These are phyloP conservation scores for Periconia digitata DNA, from an alignment of 2,329 filamentous ascomycete species.

Conservation along the genomic window DNA sequence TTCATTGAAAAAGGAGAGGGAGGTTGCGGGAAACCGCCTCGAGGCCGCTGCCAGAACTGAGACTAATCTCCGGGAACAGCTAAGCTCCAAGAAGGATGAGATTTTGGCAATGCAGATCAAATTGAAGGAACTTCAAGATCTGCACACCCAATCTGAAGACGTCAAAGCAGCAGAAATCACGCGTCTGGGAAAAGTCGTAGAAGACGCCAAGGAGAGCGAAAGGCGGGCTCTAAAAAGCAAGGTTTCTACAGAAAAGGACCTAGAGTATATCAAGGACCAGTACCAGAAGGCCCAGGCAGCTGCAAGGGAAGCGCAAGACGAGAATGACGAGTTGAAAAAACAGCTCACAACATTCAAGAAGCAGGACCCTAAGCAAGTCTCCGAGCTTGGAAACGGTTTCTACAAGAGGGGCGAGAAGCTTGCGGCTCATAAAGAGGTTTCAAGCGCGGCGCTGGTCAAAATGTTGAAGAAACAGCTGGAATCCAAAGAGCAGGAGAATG, in stretches of 20 bases:
- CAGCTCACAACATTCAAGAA: constrained; percentile 16
- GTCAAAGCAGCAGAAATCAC: constrained; percentile 25
- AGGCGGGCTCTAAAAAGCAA: constrained; percentile 34
- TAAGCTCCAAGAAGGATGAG: constrained; percentile 17
- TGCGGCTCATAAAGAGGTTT: constrained; percentile 9
- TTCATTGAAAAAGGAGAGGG: constrained; percentile 17
- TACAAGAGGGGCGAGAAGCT: constrained; percentile 15
- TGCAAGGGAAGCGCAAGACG: constrained; percentile 11
- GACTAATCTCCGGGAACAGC: constrained; percentile 20
- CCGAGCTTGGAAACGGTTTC: constrained; percentile 21
- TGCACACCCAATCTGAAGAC: constrained; percentile 23
- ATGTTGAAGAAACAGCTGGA: constrained; percentile 17
- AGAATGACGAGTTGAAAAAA: constrained; percentile 14
- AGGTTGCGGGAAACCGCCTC: constrained; percentile 16
- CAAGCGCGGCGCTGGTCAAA: constrained; percentile 10
- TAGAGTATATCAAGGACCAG: constrained; percentile 59
- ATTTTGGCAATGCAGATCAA: constrained; percentile 11
- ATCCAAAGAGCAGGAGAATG: constrained; percentile 26
- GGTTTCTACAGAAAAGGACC: constrained; percentile 44
- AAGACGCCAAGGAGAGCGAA: constrained; percentile 17
- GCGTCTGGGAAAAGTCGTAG: constrained; percentile 24
- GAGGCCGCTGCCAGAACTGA: constrained; percentile 16
- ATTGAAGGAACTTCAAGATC: constrained; percentile 20
- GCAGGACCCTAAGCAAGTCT: constrained; percentile 19
- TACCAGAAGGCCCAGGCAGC: constrained; percentile 49